Conservation (phyloP, 768 basidiomycete genomes). For the Aureoboletus auriporus region DNA sequence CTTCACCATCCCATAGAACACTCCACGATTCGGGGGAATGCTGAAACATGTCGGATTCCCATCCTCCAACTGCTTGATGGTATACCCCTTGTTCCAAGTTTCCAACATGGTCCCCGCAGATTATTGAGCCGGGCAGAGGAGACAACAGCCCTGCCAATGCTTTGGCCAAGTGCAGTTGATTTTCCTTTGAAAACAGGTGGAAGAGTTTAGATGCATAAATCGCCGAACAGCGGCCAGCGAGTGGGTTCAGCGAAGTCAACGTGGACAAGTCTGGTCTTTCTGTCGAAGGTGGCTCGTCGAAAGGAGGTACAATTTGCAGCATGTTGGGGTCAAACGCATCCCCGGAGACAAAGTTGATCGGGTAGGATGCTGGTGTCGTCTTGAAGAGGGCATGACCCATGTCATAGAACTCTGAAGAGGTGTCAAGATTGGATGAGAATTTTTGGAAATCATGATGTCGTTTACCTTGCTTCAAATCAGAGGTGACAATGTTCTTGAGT, state of each 20-base stretch:
- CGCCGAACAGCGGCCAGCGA: constrained; percentile 45
- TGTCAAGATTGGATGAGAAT: too few relatives aligned
- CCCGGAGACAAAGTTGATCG: constrained; percentile 49
- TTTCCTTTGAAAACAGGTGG: constrained; percentile 29
- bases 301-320: constrained; percentile 33
- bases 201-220: constrained; percentile 52
- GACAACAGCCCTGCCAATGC: constrained; percentile 27
- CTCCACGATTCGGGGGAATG: constrained; percentile 35
- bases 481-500: neutral
- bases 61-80: neutral
- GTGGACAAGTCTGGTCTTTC: constrained; percentile 27
- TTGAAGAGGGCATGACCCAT: constrained; percentile 60
- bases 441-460: too few relatives aligned
- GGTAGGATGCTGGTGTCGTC: constrained; percentile 48
- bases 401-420: too few relatives aligned
- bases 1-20: constrained; percentile 35
- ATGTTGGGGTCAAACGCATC: constrained; percentile 47
- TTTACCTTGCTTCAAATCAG: too few relatives aligned
- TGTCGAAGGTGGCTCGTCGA: constrained; percentile 21
- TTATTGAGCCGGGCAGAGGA: constrained; percentile 26
- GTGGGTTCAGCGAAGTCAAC: constrained; percentile 42
- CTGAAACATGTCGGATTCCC: constrained; percentile 17
- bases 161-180: constrained; percentile 26
- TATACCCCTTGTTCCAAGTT: neutral
- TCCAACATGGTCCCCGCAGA: constrained; percentile 29